Conservation (phyloP, 257 asterid genomes). For the Solanum sejunctum region DNA sequence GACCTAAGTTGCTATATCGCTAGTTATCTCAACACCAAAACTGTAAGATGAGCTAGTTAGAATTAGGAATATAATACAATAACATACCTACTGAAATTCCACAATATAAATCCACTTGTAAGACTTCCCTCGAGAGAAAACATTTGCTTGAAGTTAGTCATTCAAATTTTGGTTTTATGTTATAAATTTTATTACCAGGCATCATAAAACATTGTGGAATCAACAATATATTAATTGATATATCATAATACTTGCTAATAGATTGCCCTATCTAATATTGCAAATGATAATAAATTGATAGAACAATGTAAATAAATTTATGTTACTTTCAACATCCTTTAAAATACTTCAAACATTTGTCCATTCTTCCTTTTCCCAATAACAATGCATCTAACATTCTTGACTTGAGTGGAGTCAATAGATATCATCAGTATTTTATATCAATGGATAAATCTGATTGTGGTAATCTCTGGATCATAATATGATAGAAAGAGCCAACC, state of each 20-base stretch:
- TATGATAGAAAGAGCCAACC: no score
- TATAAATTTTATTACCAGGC: not conserved
- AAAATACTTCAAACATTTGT: constrained; percentile 1
- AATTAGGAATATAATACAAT: no score
- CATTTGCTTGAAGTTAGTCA: not conserved
- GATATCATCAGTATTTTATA: no score
- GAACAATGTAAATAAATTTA: constrained; percentile 21
- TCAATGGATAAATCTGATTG: no score
- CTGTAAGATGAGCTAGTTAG: no score
- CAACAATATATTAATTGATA: not conserved
- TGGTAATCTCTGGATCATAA: no score
- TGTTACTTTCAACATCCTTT: constrained; percentile 48
- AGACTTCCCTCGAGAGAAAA: not conserved
- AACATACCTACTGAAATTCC: no score
- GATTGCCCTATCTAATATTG: not conserved
- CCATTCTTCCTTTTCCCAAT: no score
- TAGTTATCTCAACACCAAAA: no score
- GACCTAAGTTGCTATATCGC: no score
- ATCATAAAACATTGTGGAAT: not conserved
- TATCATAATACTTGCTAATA: not conserved
- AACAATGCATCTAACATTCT: no score
- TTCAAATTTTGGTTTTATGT: not conserved
- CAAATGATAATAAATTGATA: not conserved
- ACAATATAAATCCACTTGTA: not conserved
- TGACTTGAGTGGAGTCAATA: no score